phyloP scores from a whole-genome alignment of 2,329 filamentous ascomycete species.

The Penicillium glabrum region DNA sequence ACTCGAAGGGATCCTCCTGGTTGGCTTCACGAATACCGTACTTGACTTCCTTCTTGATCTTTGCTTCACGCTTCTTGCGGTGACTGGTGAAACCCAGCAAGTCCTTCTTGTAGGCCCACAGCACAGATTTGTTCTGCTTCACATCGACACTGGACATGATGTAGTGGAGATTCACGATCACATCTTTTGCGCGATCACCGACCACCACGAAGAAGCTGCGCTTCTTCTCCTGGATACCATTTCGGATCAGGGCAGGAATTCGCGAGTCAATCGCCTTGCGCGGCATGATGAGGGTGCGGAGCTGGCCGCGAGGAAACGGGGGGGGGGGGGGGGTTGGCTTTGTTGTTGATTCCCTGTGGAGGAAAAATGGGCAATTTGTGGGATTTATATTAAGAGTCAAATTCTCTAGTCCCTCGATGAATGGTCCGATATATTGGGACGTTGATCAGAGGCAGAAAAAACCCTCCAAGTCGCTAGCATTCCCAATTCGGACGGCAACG shows the following conservation, averaged over 20 bases:
- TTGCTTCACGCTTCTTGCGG: conserved; percentile 95
- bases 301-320: conserved; percentile 17
- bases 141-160: conserved; percentile 88
- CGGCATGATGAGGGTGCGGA: conserved; percentile 35
- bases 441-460: conserved; percentile 7
- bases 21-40: conserved; percentile 90
- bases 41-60: conserved; percentile 98
- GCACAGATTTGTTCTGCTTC: conserved; percentile 91
- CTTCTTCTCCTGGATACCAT: conserved; percentile 92
- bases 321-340: background rate
- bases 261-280: conserved; percentile 72
- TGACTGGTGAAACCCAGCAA: conserved; percentile 92
- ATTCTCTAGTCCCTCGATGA: background rate
- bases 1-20: conserved; percentile 90
- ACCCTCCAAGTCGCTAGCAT: conserved; percentile 3
- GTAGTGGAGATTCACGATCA: conserved; percentile 91
- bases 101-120: conserved; percentile 99
- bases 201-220: conserved; percentile 97
- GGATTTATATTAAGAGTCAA: background rate
- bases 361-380: background rate
- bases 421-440: background rate
- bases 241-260: conserved; percentile 86
- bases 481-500: conserved; percentile 8
- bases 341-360: background rate
- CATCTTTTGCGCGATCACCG: conserved; percentile 90